Evolutionary conservation across 352 stramenopile species (phyloP).

Genomic region (Elongisporangium undulatum): DNA sequence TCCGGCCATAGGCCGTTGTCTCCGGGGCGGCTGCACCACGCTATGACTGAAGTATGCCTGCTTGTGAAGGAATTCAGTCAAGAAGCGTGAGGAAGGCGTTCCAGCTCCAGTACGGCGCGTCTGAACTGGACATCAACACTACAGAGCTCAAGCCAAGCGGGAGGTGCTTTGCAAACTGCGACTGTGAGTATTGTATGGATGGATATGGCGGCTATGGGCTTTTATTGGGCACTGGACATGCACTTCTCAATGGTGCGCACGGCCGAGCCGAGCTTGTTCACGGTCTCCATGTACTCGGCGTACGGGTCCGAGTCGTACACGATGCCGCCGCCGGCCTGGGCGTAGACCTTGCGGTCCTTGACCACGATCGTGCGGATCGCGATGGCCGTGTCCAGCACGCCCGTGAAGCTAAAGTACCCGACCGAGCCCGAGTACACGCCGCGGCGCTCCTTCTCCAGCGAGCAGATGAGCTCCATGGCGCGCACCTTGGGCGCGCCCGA

Average conservation of each 20-base stretch:
- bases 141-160: too few species aligned
- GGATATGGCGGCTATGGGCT: too few species aligned
- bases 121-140: too few species aligned
- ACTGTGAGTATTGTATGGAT: too few species aligned
- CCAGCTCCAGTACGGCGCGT: too few species aligned
- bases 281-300: conserved; percentile 86
- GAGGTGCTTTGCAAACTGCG: too few species aligned
- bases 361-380: conserved; percentile 87
- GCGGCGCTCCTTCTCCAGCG: conserved; percentile 74
- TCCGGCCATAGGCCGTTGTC: too few species aligned
- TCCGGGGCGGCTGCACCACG: too few species aligned
- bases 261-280: conserved; percentile 85
- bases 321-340: conserved; percentile 83
- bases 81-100: too few species aligned
- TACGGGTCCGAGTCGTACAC: conserved; percentile 87
- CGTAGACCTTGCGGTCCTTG: conserved; percentile 76
- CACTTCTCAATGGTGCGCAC: conserved; percentile 86
- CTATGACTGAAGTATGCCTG: too few species aligned
- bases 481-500: conserved; percentile 88
- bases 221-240: conserved; percentile 18
- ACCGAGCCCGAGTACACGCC: conserved; percentile 86
- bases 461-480: conserved; percentile 88
- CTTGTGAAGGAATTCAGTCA: too few species aligned
- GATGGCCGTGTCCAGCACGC: conserved; percentile 85
- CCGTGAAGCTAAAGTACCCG: conserved; percentile 86